phyloP scores from a whole-genome alignment of 495 filamentous ascomycete species.

The Penicillium coffeae region DNA sequence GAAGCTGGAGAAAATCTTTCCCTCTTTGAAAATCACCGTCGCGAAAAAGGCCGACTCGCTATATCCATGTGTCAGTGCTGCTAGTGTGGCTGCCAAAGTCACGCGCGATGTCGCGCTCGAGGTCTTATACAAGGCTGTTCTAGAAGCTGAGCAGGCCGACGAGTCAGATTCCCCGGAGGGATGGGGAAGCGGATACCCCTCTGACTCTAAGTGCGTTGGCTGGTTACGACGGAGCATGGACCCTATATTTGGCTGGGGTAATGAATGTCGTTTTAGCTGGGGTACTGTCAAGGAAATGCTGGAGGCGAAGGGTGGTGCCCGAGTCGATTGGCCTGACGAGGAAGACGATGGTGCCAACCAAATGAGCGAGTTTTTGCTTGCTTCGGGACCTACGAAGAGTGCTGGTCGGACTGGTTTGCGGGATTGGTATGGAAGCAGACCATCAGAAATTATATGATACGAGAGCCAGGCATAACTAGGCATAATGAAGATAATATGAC shows the following conservation, averaged over 20 bases:
- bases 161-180: conserved; percentile 26
- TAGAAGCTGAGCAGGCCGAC: conserved; percentile 12
- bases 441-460: conserved; percentile 27
- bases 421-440: conserved; percentile 41
- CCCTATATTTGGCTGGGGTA: conserved; percentile 91
- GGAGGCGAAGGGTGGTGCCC: conserved; percentile 59
- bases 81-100: conserved; percentile 92
- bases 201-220: conserved; percentile 70
- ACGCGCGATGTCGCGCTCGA: conserved; percentile 88
- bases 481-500: conserved; percentile 12
- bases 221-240: conserved; percentile 90
- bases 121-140: conserved; percentile 58
- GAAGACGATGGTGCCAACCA: conserved; percentile 59
- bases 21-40: conserved; percentile 74
- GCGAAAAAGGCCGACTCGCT: conserved; percentile 93
- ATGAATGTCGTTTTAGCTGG: conserved; percentile 91
- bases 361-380: conserved; percentile 70
- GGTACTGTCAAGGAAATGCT: conserved; percentile 90
- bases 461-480: conserved; percentile 4
- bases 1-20: conserved; percentile 80
- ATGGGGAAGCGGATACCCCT: conserved; percentile 94
- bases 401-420: conserved; percentile 29
- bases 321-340: conserved; percentile 80
- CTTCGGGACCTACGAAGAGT: conserved; percentile 21
- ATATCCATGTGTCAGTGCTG: conserved; percentile 91